Percentiles rank a stretch among this genome's conserved stretches.
Evolutionary conservation across 441 rosid species (phyloP).

Genomic region (Omphalea diandra): DNA sequence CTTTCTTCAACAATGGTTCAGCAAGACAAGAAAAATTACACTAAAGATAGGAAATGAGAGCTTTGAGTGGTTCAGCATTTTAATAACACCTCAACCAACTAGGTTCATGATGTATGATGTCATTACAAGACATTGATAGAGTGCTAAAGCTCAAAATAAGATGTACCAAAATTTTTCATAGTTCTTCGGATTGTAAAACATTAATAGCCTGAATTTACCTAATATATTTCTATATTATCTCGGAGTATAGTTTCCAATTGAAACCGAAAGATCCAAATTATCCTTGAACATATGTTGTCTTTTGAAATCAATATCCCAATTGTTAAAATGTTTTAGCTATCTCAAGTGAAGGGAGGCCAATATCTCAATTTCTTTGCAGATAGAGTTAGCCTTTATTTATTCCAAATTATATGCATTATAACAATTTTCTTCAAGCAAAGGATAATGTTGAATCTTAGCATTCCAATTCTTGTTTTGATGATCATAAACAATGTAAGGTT

Average conservation of each 20-base stretch:
- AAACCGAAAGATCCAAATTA: neutral
- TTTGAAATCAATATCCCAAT: no score
- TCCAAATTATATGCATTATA: no score
- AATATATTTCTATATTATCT: neutral
- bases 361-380: no score
- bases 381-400: no score
- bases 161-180: neutral
- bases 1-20: neutral
- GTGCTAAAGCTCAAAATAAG: neutral
- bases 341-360: no score
- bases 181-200: neutral
- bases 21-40: neutral
- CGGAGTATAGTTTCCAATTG: neutral
- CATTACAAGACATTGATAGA: neutral
- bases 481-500: no score
- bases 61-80: neutral
- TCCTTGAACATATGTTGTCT: neutral
- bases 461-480: no score
- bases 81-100: neutral
- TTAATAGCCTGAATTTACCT: neutral
- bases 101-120: neutral
- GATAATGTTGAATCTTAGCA: no score
- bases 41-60: neutral
- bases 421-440: no score
- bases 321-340: no score